Conservation (phyloP, 2,329 filamentous ascomycete genomes). For the Stemphylium beticola region DNA sequence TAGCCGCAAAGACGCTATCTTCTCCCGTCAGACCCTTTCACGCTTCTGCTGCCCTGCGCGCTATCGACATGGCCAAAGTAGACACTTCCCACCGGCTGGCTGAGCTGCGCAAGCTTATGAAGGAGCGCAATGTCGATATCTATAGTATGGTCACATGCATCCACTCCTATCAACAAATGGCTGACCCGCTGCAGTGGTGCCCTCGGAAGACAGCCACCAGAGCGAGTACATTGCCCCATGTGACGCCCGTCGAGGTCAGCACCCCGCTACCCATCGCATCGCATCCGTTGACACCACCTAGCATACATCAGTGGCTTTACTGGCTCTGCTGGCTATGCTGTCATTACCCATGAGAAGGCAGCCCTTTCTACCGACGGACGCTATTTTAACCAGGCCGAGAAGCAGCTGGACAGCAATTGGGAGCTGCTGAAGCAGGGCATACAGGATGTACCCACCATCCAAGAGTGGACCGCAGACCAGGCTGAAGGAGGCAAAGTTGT, state of each 20-base stretch:
- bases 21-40: conserved; percentile 36
- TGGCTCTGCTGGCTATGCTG: conserved; percentile 90
- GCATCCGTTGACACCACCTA: conserved; percentile 40
- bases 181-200: conserved; percentile 72
- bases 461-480: conserved; percentile 91
- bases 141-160: conserved; percentile 70
- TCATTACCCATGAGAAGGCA: conserved; percentile 85
- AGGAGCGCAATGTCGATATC: conserved; percentile 82
- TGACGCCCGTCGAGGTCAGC: conserved; percentile 78
- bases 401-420: conserved; percentile 93
- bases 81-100: conserved; percentile 78
- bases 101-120: conserved; percentile 84
- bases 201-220: conserved; percentile 95
- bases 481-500: conserved; percentile 86
- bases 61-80: conserved; percentile 74
- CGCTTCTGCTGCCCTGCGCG: conserved; percentile 34
- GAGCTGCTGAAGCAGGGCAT: conserved; percentile 88
- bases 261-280: conserved; percentile 23
- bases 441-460: conserved; percentile 94
- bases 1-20: conserved; percentile 24
- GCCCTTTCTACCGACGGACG: conserved; percentile 92
- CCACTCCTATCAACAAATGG: conserved; percentile 6
- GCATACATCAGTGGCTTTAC: conserved; percentile 93
- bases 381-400: conserved; percentile 95
- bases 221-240: conserved; percentile 98